These are phyloP conservation scores for Ammopiptanthus mongolicus DNA, from an alignment of 306 rosid genomes.

Conservation along the genomic window DNA sequence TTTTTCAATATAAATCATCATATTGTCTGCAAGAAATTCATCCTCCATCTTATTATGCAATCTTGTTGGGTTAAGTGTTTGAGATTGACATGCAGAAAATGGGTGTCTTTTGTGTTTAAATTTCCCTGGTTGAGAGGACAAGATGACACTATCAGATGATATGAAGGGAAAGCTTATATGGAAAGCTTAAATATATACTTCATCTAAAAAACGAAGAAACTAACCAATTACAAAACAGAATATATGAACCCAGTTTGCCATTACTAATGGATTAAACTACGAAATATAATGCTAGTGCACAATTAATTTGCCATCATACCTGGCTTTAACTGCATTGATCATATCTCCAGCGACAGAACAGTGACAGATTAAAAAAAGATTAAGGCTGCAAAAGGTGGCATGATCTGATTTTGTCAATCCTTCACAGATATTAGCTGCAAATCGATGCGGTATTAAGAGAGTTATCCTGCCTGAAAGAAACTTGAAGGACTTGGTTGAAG, in stretches of 20 bases:
- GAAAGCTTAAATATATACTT: too few species aligned
- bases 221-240: too few species aligned
- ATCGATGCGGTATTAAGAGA: constrained; percentile 85
- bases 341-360: not conserved
- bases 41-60: too few species aligned
- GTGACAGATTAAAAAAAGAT: not conserved
- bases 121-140: too few species aligned
- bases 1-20: too few species aligned
- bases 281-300: not conserved
- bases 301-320: not conserved
- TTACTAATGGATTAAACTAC: not conserved
- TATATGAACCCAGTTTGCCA: not conserved
- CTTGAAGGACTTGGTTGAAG: constrained; percentile 91
- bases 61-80: too few species aligned
- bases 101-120: too few species aligned
- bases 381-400: not conserved
- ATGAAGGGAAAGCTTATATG: too few species aligned
- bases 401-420: constrained; percentile 19
- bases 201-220: too few species aligned
- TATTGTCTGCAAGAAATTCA: too few species aligned
- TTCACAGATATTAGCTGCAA: constrained; percentile 88
- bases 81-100: too few species aligned
- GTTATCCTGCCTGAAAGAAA: constrained; percentile 94
- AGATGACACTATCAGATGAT: too few species aligned
- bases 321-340: not conserved